Evolutionary conservation across 306 rosid genomes (phyloP).

Genomic region (Aeschynomene evenia): DNA sequence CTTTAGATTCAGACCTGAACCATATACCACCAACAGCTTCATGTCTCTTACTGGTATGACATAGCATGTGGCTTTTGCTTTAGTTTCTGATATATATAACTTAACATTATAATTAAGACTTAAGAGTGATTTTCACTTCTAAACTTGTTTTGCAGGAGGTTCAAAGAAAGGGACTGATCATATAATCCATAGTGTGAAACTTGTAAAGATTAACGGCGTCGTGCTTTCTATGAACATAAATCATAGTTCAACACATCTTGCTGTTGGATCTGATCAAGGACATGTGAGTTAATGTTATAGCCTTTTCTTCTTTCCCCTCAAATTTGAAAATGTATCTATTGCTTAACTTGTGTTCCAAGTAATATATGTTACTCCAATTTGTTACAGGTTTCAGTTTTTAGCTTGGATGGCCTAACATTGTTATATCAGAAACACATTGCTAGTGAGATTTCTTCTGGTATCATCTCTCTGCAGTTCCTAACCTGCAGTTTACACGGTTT

Average conservation of each 20-base stretch:
- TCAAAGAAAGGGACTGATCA: constrained; percentile 76
- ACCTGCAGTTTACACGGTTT: constrained; percentile 75
- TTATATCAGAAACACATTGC: constrained; percentile 69
- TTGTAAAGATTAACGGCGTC: constrained; percentile 61
- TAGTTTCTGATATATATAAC: neutral
- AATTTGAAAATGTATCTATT: neutral
- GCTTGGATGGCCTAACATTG: constrained; percentile 61
- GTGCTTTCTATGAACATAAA: constrained; percentile 51
- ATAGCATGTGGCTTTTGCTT: constrained; percentile 26
- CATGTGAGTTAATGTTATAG: constrained; percentile 50
- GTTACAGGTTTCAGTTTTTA: constrained; percentile 72
- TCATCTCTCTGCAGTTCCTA: constrained; percentile 73
- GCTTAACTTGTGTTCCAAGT: neutral
- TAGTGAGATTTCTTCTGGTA: constrained; percentile 74
- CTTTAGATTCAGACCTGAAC: constrained; percentile 80
- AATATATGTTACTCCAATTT: constrained; percentile 26
- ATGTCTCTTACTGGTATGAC: constrained; percentile 69
- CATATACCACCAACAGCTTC: constrained; percentile 63
- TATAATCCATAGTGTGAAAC: constrained; percentile 65
- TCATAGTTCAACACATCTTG: constrained; percentile 57
- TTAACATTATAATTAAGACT: constrained; percentile 23
- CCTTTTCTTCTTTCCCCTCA: neutral
- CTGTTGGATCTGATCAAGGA: constrained; percentile 93
- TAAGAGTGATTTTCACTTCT: constrained; percentile 9
- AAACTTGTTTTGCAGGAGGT: constrained; percentile 49